Percentiles rank a stretch among this genome's conserved stretches.
phyloP scores from a whole-genome alignment of 2,329 filamentous ascomycete genomes.

The Sclerotinia glacialis region DNA sequence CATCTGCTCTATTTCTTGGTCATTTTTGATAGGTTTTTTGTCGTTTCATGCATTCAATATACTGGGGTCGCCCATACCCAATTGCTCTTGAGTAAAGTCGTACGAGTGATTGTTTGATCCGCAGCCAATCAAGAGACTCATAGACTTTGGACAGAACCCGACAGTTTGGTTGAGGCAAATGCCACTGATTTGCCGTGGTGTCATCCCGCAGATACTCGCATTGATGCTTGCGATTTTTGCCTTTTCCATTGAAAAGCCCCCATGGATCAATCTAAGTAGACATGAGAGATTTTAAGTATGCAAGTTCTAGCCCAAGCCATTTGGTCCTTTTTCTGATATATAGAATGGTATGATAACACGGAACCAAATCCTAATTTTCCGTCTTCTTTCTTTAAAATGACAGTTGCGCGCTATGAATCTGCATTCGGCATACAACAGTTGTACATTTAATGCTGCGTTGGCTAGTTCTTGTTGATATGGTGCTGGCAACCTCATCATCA shows the following conservation, averaged over 20 bases:
- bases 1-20: neutral
- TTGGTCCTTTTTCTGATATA: neutral
- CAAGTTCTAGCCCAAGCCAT: neutral
- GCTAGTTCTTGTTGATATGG: conserved; percentile 5
- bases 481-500: conserved; percentile 5
- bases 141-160: conserved; percentile 4
- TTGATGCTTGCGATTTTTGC: neutral
- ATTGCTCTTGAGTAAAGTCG: neutral
- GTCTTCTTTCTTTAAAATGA: neutral
- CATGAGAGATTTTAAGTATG: neutral
- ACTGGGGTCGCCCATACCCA: neutral
- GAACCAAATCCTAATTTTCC: neutral
- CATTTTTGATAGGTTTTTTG: conserved; percentile 4
- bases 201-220: conserved; percentile 5
- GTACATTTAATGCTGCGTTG: conserved; percentile 4
- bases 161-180: conserved; percentile 13
- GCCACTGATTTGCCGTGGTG: conserved; percentile 6
- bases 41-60: conserved; percentile 5
- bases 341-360: conserved; percentile 1
- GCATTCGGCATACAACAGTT: neutral
- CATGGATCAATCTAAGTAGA: neutral
- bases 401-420: neutral
- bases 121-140: neutral
- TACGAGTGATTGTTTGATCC: neutral
- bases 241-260: neutral